Evolutionary conservation across 2,329 filamentous ascomycete genomes (phyloP).

Genomic region (Thelonectria olida): DNA sequence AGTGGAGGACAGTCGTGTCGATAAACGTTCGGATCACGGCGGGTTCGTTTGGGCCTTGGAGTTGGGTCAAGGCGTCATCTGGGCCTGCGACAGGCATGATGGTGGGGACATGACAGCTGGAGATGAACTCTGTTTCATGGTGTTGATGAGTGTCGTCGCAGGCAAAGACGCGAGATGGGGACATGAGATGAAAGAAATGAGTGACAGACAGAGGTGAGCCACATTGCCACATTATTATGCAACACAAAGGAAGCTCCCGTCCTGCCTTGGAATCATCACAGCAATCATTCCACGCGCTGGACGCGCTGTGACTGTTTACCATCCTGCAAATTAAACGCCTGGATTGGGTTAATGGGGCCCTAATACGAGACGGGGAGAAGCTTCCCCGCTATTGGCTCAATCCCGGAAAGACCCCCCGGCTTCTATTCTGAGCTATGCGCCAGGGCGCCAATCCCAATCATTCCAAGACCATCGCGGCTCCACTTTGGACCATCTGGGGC

Average conservation of each 20-base stretch:
- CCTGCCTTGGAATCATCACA: background rate
- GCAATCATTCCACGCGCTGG: background rate
- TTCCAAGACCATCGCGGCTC: slow-evolving; percentile 16
- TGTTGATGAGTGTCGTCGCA: background rate
- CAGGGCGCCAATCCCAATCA: slow-evolving; percentile 28
- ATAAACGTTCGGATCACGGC: background rate
- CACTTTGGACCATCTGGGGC: slow-evolving; percentile 26
- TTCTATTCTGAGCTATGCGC: slow-evolving; percentile 37
- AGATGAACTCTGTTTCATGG: no score
- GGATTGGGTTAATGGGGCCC: slow-evolving; percentile 17
- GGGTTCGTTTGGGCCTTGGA: background rate
- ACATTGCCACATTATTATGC: background rate
- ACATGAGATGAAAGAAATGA: background rate
- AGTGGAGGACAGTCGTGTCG: background rate
- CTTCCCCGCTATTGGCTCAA: slow-evolving; percentile 28
- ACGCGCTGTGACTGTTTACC: background rate
- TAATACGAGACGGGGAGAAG: slow-evolving; percentile 30
- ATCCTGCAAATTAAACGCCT: slow-evolving; percentile 30
- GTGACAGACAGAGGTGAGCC: background rate
- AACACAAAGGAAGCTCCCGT: background rate
- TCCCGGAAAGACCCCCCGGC: background rate
- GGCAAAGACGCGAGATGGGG: no score
- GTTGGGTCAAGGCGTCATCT: background rate
- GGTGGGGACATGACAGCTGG: no score
- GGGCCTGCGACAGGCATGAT: slow-evolving; percentile 7